Evolutionary conservation across 75 land plant species (phyloP).

Genomic region (Larix kaempferi): DNA sequence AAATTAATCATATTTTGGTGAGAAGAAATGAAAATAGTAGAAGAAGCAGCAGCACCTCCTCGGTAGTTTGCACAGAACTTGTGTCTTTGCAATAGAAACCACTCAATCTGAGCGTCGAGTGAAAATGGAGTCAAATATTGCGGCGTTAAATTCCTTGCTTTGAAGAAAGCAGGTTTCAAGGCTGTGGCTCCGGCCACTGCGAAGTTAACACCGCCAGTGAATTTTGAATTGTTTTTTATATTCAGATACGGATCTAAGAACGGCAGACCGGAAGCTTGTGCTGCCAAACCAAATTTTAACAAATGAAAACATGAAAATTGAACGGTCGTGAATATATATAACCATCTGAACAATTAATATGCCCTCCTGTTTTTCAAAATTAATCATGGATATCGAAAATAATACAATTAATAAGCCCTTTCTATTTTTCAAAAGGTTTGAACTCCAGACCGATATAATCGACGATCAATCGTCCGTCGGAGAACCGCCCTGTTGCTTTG

Average conservation of each 20-base stretch:
- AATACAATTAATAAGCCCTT: too few species aligned
- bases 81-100: background rate
- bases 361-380: background rate
- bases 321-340: background rate
- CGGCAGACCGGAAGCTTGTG: background rate
- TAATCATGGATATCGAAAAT: background rate
- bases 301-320: too few species aligned
- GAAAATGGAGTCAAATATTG: background rate
- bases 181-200: too few species aligned
- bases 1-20: too few species aligned
- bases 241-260: background rate
- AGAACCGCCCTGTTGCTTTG: background rate
- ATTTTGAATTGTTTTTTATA: background rate
- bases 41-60: background rate
- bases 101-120: background rate
- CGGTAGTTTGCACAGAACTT: too few species aligned
- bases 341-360: background rate
- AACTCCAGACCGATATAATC: background rate
- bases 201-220: too few species aligned
- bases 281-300: background rate
- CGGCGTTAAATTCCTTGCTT: too few species aligned
- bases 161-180: too few species aligned
- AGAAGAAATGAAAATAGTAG: too few species aligned
- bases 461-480: constrained; percentile 13
- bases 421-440: too few species aligned